Evolutionary conservation across 371 early-diverging fungal species (phyloP), one percentile per base, ranked within the genome.

Genomic region (Mortierella sp.): DNA sequence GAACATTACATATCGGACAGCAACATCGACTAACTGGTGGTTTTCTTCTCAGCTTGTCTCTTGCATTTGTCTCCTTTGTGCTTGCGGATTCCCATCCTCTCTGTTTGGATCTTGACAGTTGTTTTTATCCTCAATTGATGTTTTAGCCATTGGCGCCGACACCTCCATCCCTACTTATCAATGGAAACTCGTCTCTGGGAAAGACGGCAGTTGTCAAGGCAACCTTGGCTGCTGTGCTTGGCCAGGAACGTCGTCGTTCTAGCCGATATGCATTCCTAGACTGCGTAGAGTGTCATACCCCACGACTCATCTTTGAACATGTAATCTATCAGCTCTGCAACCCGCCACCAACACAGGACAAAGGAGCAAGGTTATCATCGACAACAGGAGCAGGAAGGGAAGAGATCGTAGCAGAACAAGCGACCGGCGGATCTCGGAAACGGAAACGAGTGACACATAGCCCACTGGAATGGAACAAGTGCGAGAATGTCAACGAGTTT

Each of bases 261-360:
- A 85, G 73, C 55, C 81, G 76, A 51, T 89, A 89, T 72, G 93
- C 94, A 9, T 92, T 90, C 79, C 84, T 96, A 26, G 93, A 94
- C 86, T 94, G 95, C 78, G 89, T 95, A 4, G 95, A 95, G 82
- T 92, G 93, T 72, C 93, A 93, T 78, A 93, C 95, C 0, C 93
- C 93, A 24, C 91, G 95, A 5, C 88, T 95, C 69, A 82, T 97
- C 69, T 95, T 96, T 84, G 96, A 96, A 72, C 92, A 91, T 46
- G 89, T 92, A 11, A 87, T 96, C 67, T 90, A 93, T 82, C 91
- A 92, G 69, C 90, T 94, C 79, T 82, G 91, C 8, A 90, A 88
- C 5, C 89, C 92, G 59, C 88, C 88, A 19, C 46, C 69, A n/a
- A 19, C 70, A 19, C 28, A 43, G 6, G 50, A 21, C 14, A 46